Conservation (phyloP, 176 grass and related monocot species). For the Typha latifolia region DNA sequence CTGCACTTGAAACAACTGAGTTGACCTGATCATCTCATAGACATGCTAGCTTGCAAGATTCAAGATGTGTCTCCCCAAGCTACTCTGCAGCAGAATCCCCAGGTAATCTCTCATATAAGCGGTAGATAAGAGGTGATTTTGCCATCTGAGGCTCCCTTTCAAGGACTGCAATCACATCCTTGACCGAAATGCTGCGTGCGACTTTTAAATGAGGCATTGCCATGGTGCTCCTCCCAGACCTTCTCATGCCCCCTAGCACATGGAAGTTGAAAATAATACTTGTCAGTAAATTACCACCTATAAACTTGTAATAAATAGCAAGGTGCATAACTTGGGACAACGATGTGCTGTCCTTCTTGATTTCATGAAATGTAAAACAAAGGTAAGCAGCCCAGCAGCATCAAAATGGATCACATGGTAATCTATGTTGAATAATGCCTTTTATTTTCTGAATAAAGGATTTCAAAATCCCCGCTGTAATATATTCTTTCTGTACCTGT, state of each 20-base stretch:
- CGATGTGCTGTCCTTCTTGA: too few relatives aligned
- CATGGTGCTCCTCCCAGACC: slow-evolving; percentile 9
- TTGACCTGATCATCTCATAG: too few relatives aligned
- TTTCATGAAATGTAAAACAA: too few relatives aligned
- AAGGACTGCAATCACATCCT: slow-evolving; percentile 73
- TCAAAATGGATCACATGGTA: too few relatives aligned
- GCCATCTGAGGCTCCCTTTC: slow-evolving; percentile 85
- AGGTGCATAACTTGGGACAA: too few relatives aligned
- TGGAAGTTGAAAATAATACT: background rate
- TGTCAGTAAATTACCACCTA: background rate
- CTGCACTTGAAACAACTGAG: background rate
- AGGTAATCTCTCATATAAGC: slow-evolving; percentile 30
- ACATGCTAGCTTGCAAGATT: too few relatives aligned
- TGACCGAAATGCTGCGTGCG: slow-evolving; percentile 47
- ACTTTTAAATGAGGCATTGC: slow-evolving; percentile 30
- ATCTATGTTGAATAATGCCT: too few relatives aligned
- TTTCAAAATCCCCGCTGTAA: too few relatives aligned
- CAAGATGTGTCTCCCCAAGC: slow-evolving; percentile 1
- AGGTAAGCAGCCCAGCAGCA: too few relatives aligned
- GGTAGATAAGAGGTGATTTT: slow-evolving; percentile 71
- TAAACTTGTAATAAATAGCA: too few relatives aligned
- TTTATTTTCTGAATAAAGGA: too few relatives aligned
- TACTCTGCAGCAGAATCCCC: slow-evolving; percentile 36
- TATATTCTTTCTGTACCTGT: too few relatives aligned
- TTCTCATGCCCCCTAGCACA: slow-evolving; percentile 46